These are phyloP conservation scores for Lithospermum erythrorhizon DNA, from an alignment of 257 asterid genomes.

Conservation along the genomic window DNA sequence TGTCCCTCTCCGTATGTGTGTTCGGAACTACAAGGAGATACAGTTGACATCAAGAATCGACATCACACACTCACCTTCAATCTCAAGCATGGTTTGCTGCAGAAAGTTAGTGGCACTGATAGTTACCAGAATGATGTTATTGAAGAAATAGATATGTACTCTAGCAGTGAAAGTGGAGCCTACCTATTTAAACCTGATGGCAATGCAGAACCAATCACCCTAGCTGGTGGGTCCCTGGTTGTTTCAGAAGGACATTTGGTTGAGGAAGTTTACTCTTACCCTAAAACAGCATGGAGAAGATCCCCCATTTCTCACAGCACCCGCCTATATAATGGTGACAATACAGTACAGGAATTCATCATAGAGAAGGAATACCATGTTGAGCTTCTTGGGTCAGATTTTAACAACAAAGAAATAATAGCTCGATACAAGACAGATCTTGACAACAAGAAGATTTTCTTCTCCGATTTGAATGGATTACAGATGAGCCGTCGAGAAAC, in stretches of 20 bases:
- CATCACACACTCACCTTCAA: slow-evolving; percentile 50
- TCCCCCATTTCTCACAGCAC: slow-evolving; percentile 85
- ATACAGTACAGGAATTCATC: slow-evolving; percentile 57
- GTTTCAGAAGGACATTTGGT: slow-evolving; percentile 77
- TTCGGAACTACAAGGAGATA: slow-evolving; percentile 48
- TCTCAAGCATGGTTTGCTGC: slow-evolving; percentile 53
- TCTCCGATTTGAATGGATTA: slow-evolving; percentile 86
- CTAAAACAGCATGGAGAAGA: slow-evolving; percentile 55
- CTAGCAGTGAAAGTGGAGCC: slow-evolving; percentile 88
- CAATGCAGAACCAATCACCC: slow-evolving; percentile 52
- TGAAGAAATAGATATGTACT: slow-evolving; percentile 73
- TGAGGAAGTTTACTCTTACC: slow-evolving; percentile 63
- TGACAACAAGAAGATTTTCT: slow-evolving; percentile 59
- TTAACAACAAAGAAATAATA: slow-evolving; percentile 59
- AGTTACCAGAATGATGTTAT: slow-evolving; percentile 42
- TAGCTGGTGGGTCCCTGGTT: slow-evolving; percentile 54
- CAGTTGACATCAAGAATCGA: slow-evolving; percentile 51
- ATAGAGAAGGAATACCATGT: slow-evolving; percentile 95
- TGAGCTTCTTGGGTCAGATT: slow-evolving; percentile 63
- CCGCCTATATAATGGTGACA: slow-evolving; percentile 50
- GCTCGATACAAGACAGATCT: slow-evolving; percentile 65
- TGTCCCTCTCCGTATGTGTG: slow-evolving; percentile 76
- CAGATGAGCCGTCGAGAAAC: slow-evolving; percentile 95
- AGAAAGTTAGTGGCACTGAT: slow-evolving; percentile 43
- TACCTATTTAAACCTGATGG: slow-evolving; percentile 89